Evolutionary conservation across 768 basidiomycete genomes (phyloP).

Genomic region (Hericium alpestre): DNA sequence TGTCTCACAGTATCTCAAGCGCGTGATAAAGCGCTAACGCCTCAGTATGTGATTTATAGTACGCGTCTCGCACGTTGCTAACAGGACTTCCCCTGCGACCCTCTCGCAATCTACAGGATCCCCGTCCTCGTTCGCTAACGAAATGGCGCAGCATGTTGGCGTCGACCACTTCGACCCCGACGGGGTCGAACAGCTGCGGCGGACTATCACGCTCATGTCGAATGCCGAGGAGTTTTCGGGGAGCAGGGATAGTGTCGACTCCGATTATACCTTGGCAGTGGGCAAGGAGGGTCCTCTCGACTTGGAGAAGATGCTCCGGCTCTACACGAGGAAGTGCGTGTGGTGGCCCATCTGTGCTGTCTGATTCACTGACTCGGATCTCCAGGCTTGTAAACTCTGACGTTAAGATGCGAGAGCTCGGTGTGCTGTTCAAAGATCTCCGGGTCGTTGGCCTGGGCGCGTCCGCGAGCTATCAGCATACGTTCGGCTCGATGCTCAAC

Average conservation of each 20-base stretch:
- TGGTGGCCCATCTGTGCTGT: background rate
- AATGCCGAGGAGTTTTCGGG: background rate
- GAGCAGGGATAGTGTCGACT: background rate
- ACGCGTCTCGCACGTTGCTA: too few relatives aligned
- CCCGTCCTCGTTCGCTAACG: too few relatives aligned
- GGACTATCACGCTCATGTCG: conserved; percentile 22
- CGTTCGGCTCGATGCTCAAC: conserved; percentile 55
- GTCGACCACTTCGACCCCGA: conserved; percentile 44
- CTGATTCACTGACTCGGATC: background rate
- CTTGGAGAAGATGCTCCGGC: conserved; percentile 19
- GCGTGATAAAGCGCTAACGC: too few relatives aligned
- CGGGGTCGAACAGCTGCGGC: conserved; percentile 33
- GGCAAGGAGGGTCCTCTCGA: conserved; percentile 15
- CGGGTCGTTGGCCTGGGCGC: conserved; percentile 51
- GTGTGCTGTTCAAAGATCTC: conserved; percentile 50
- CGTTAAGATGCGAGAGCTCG: conserved; percentile 45
- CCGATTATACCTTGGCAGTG: background rate
- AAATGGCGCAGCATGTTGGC: conserved; percentile 17
- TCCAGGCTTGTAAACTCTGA: conserved; percentile 36
- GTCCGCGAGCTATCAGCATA: conserved; percentile 42
- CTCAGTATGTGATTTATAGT: too few relatives aligned
- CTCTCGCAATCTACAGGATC: too few relatives aligned
- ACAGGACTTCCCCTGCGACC: too few relatives aligned
- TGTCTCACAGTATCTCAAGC: too few relatives aligned
- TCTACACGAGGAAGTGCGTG: conserved; percentile 17